Base-by-base conservation (phyloP, 2,329 filamentous ascomycete genomes). In the Zalaria obscura region DNA sequence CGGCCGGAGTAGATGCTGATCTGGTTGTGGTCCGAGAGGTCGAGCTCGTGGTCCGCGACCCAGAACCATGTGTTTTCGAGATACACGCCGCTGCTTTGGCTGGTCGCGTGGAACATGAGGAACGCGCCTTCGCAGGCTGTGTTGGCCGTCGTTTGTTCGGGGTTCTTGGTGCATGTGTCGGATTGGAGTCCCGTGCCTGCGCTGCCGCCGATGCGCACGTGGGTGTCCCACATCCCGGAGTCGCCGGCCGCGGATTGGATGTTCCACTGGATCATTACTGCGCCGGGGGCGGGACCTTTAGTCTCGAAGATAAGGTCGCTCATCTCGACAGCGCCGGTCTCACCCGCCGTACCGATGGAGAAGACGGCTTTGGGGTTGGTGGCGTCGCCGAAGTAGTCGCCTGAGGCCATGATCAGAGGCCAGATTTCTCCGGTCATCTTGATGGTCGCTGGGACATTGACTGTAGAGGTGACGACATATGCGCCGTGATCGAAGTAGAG, bases 31-130 rank as follows among this genome's bases (percentile, higher is more conserved):
- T 87, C 78, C 37, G 86, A 81, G 86, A 87, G 93, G 61, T 95
- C 88, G 26, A 95, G 78, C 57, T 93, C 84, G 65, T 95, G 89
- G 58, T 95, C 88, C 1, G 88, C 78, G 26, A 85, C 80, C 88
- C 88, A 95, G 57, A 85, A 78, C 88, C 89, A 95, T 40, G 73
- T 77, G 64, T 93, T 93, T 68, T 95, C 88, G 36, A 93, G 67
- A 64, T 93, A 93, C 36, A 76, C 75, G 37, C 45, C 45, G 32
- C 76, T 80, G 11, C 69, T 69, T 32, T 61, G 54, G 47, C 68
- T 60, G 29, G 73, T 75, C 41, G 74, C 58, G 54, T 76, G 73
- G 46, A 77, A 63, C 38, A 76, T 63, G 59, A 76, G 62, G 40
- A 85, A 91, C 26, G 83, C 75, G 29, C 80, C 87, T 32, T 80